Base-by-base conservation (phyloP, 257 asterid species). In the Solanum phureja region DNA sequence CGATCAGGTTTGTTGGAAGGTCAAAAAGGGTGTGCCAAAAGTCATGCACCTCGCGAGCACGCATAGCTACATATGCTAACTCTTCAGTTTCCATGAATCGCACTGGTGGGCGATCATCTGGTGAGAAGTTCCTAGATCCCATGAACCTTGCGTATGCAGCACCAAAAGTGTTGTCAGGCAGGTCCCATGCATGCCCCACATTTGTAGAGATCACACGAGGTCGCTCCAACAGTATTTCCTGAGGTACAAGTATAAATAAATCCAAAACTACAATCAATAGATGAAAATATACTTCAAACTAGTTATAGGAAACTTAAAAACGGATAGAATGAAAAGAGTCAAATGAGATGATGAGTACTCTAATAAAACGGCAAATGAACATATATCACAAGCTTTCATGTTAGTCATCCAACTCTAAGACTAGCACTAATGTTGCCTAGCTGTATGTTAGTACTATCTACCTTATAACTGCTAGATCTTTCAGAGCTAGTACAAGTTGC, bases 41-140 rank as follows among this genome's bases (percentile, higher is more conserved):
- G 89, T 97, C 99, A 49, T 95, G 99, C 88, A 97, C 98, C 90
- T 97, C 99, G 12, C 99, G 99, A 21, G 99, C 99, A 38, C 99
- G 98, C 84, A 95, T 96, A 10, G 98, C 98, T 82, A 97, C 98
- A 44, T 94, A 97, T 44, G 99, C 98, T 87, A 94, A 85, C 72
- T 97, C 99, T 44, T 97, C 99, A 3, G 98, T 90, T 90, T 96
- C 99, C 98, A 97, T 95, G 93, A 97, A 97, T 89, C 98, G 93
- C 86, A 96, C 98, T 4, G 99, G 99, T 76, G 99, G 99, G 34
- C 99, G 90, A 71, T 96, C 98, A 89, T 96, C 97, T 0, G 99
- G 99, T 64, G 99, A 96, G 93, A 97, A 97, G 68, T 96, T 97
- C 86, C 98, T 91, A 23, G 97, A 94, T 90, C 98, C 99, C 99